Evolutionary conservation across 768 basidiomycete genomes (phyloP), one percentile per base, ranked within the genome.

Genomic region (Candolleomyces aberdarensis): DNA sequence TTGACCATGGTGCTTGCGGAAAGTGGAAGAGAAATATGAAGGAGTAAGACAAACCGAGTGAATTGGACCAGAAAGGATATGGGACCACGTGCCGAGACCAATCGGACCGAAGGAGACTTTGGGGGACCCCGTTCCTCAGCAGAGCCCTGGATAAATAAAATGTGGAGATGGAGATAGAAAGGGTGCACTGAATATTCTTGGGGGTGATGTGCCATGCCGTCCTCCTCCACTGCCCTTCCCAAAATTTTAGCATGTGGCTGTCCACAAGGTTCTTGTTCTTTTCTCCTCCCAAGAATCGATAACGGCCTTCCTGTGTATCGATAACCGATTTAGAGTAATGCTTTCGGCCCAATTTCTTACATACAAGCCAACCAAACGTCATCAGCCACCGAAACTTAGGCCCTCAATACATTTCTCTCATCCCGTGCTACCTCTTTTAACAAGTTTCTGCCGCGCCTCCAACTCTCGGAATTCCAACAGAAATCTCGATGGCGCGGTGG

Each of bases 1-100:
- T 82, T 83, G 67, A 79, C 78, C 79, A 82, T 81, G 64, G 63
- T 64, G 59, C 61, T 67, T 63, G 65, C 66, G 62, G 65, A 56
- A 63, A 65, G 59, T 62, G 63, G 62, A 65, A 60, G 62, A 58
- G 59, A 49, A 61, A 39, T 56, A 39, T 49, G 47, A 61, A 64
- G 59, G 59, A 62, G 66, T 68, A 67, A 72, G 70, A 71, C 72
- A 74, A 72, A 65, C 60, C 63, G 54, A 61, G 64, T 59, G 58
- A 65, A 66, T 66, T 66, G 63, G 64, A 69, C 68, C 65, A 67
- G 69, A 72, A 69, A 62, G 71, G 58, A 49, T 59, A 61, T 59
- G 57, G 63, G 59, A 66, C 63, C 66, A 66, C 63, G 68, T 70
- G 71, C 58, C 49, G 63, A 54, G 39, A 54, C 36, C 32, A 48